Base-by-base conservation (phyloP, 176 grass and related monocot genomes). In the Typha latifolia region DNA sequence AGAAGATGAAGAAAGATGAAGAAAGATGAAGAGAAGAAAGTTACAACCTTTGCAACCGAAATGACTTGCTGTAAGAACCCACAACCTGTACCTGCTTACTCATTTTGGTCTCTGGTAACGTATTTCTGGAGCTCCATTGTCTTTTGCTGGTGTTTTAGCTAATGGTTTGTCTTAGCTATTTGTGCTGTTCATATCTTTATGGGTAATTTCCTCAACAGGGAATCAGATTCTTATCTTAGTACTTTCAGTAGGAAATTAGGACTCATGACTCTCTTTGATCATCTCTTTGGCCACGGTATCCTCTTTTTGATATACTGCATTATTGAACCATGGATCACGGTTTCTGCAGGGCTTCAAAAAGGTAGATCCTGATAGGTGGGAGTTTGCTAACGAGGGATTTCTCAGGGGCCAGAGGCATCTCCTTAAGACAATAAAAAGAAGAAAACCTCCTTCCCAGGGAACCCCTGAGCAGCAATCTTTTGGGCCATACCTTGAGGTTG, bases 361-460 rank as follows among this genome's bases (percentile, higher is more conserved):
- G 72, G 81, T 97, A 62, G 85, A 97, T 80, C 93, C 88, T 49
- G 93, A 97, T 64, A 73, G 71, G 21, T 97, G 93, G 93, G 93
- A 97, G 76, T 97, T 97, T 70, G 88, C 93, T 12, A 97, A 89
- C 18, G 93, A 92, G 67, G 76, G 83, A 13, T 97, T 97, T 49
- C 63, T 97, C 16, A 84, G 93, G 59, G 85, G 88, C 72, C 93
- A 89, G 64, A 89, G 70, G 61, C 93, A 89, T 18, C 88, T 97
- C 29, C 82, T 97, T 48, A 97, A 87, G 82, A 86, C 79, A 66
- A 89, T 92, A 47, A 92, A 73, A 69, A 90, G 93, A 72, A 72
- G 93, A 69, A 89, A 80, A 62, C 69, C 81, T 21, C 48, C 66
- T 43, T 14, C 78, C 65, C 80, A 86, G 69, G 72, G 81, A 19